Base-by-base conservation (phyloP, 2,329 filamentous ascomycete genomes). In the Aureobasidium namibiae region DNA sequence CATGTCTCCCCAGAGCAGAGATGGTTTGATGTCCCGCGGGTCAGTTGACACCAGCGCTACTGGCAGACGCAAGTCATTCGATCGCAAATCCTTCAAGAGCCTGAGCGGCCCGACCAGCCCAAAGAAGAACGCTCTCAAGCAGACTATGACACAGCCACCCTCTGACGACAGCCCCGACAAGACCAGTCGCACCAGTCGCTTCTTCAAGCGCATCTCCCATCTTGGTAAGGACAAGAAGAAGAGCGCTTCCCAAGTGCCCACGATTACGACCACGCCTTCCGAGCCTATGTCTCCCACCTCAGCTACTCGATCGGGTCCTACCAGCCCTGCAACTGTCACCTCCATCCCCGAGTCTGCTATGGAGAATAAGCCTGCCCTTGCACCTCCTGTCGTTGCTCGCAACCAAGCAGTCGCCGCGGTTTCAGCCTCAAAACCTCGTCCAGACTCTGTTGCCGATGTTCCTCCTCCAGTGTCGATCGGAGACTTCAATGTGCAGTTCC, bases 401-500 rank as follows among this genome's bases (percentile, higher is more conserved):
- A 34, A 31, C n/a, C 39, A 39, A 13, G 52, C 52, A 34, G 34
- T 34, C 18, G n/a, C 52, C 24, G 24, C 50, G 10, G n/a, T 54
- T 33, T 34, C 65, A 62, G 33, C 31, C 8, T 11, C 41, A 7
- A 46, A 57, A 14, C 44, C 45, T 26, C 57, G 39, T 6, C 48
- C 45, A 36, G 41, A 46, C 13, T 61, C 60, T 14, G 39, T 57
- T 14, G 48, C 48, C 23, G 75, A 78, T 62, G 75, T 72, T 52
- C 75, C 74, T 36, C 76, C 85, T 56, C 79, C 86, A 26, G 79
- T 89, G 3, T 85, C 87, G 62, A 82, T 95, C 72, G 90, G 92
- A 50, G 90, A 96, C 68, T 87, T 99, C 63, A 97, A 99, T 67
- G 89, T 97, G 11, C 94, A 99, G 71, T 96, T 99, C 70, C 94